Percentiles rank a stretch among this genome's conserved stretches.
phyloP scores from a whole-genome alignment of 1,284 basidiomycete species.

The Boletus sp. region DNA sequence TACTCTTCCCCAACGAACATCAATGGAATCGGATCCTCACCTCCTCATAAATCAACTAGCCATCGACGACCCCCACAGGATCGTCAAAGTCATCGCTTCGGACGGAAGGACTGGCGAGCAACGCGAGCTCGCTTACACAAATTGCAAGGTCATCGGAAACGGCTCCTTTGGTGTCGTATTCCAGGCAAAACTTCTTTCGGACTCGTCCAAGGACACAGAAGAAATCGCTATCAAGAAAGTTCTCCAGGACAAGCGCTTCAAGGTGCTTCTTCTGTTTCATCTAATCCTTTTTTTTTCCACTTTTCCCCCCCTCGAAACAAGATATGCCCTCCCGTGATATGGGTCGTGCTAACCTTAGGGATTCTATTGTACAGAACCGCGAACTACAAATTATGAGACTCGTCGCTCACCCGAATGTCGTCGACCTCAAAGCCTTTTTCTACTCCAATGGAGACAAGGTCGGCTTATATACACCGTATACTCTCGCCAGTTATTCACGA shows the following conservation, averaged over 20 bases:
- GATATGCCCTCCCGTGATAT: not conserved
- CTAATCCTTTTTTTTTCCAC: not conserved
- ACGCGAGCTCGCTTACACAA: conserved; percentile 89
- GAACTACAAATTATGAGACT: conserved; percentile 99
- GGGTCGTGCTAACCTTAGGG: conserved; percentile 11
- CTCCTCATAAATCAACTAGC: conserved; percentile 40
- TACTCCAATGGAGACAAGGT: conserved; percentile 99
- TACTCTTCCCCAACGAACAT: conserved; percentile 13
- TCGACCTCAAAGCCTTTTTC: conserved; percentile 97
- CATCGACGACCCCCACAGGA: conserved; percentile 91
- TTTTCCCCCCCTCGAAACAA: not conserved
- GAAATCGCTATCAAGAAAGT: conserved; percentile 99
- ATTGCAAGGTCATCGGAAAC: conserved; percentile 98
- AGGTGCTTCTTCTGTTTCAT: conserved; percentile 56
- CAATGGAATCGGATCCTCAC: conserved; percentile 29
- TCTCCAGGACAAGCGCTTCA: conserved; percentile 99
- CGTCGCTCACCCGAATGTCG: conserved; percentile 96
- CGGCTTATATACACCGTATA: conserved; percentile 22
- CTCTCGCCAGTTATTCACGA: conserved; percentile 7
- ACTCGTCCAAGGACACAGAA: conserved; percentile 57
- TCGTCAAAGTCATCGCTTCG: conserved; percentile 92
- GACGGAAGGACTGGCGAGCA: conserved; percentile 92
- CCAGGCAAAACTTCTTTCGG: conserved; percentile 72
- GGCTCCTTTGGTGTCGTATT: conserved; percentile 99
- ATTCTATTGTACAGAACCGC: conserved; percentile 79